Base-by-base conservation (phyloP, 208 protist genomes). In the Trypanosomatidae sp. region DNA sequence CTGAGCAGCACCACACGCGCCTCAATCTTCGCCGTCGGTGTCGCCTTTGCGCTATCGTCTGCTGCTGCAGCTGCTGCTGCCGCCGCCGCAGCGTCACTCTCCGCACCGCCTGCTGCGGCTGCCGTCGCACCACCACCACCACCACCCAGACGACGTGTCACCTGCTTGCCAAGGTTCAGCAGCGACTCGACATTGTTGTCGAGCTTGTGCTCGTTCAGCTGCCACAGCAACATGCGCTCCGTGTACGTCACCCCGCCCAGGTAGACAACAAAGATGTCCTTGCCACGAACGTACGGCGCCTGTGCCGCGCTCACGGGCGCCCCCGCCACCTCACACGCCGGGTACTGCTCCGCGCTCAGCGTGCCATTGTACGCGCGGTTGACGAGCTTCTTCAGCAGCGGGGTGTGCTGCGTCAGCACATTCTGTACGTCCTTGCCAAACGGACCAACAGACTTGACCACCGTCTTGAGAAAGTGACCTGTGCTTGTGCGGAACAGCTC, bases 331-430 rank as follows among this genome's bases (percentile, higher is more conserved):
- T 75, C 65, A 54, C 76, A 53, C 26, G 74, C 65, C 1, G 75
- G 67, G 46, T 89, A 92, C 6, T 63, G 53, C 16, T 87, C 64
- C n/a, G 52, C 61, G 21, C 70, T 66, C 15, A 92, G 65, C 4
- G 76, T 78, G 25, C 79, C 84, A 53, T 89, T 87, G 56, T 87
- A 88, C 22, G 64, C 51, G 27, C 76, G 71, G 58, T 89, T 89
- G 23, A 98, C 59, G 2, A 95, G 56, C 25, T 92, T 85, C 32
- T 73, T 72, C 21, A 98, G 50, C 30, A 88, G 55, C 26, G 97
- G 96, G 42, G 79, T 74, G 59, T 99, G 95, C 70, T 98, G 92
- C 20, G 95, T 98, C 54, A 97, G 96, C 4, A 98, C 88, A 43
- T 98, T 98, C 51, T 96, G 73, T 19, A 98, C 79, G 48, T 95